Base-by-base conservation (phyloP, 345 rosid species). In the Litchi chinensis region DNA sequence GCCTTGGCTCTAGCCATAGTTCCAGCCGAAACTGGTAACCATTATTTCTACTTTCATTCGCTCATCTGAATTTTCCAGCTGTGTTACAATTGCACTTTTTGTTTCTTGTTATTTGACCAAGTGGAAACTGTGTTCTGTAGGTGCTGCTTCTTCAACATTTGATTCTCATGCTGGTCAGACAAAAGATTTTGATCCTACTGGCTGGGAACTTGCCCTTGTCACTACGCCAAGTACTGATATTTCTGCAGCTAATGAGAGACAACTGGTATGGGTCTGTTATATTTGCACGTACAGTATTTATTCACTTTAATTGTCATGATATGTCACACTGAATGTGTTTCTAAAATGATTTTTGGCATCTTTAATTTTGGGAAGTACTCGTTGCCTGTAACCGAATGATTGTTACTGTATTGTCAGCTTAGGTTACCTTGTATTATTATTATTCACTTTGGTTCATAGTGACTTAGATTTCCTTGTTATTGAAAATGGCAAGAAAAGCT, bases 171-270 rank as follows among this genome's bases (percentile, higher is more conserved):
- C 91, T 82, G 82, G 79, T 81, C 91, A 89, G 83, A 15, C 87
- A 75, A 90, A 80, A 75, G 89, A 90, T 79, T 93, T 91, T 71
- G 96, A 93, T 86, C 96, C 99, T 68, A 74, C 90, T 67, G 98
- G 99, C 75, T 97, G 98, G 99, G 98, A 94, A 79, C 95, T 97
- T 80, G 95, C 98, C 39, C 87, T 94, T 71, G 96, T 97, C 75
- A 79, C 89, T 18, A 87, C 98, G 56, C 95, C 98, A 43, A 89
- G 98, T 82, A 80, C 79, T 19, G 80, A 93, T 81, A 89, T 94
- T 70, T 94, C 99, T 83, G 74, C 98, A 28, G 85, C 81, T 80
- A 97, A 79, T 43, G 98, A 94, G 67, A 88, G 98, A 83, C 92
- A 94, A 85, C 77, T 97, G 95, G 99, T 97, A 44, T 43, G 69